phyloP scores from a whole-genome alignment of 2,329 filamentous ascomycete species.

The Aspergillus ustus region DNA sequence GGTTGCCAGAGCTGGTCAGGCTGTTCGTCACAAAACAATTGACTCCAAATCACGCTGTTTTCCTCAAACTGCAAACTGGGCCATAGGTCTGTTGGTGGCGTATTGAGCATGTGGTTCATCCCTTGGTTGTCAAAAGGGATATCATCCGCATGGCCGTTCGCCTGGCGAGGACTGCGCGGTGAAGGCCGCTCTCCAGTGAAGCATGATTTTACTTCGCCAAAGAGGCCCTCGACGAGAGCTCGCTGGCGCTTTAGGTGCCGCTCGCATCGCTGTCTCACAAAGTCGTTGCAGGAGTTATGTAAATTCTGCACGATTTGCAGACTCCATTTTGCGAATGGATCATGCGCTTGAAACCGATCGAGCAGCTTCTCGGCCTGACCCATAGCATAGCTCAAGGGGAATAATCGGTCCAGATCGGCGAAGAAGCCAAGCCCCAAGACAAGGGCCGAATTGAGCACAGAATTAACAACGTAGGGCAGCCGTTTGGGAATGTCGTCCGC shows the following conservation, averaged over 20 bases:
- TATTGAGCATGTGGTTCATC: no score
- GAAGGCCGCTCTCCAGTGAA: no score
- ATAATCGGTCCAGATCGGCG: slow-evolving; percentile 36
- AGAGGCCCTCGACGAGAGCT: background rate
- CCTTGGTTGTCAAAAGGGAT: no score
- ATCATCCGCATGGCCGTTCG: no score
- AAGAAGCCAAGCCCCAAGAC: slow-evolving; percentile 43
- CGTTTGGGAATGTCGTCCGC: slow-evolving; percentile 36
- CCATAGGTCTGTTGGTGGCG: no score
- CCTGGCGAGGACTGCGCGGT: no score
- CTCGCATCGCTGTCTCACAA: background rate
- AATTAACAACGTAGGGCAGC: slow-evolving; percentile 44
- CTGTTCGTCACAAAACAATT: no score
- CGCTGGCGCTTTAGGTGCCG: background rate
- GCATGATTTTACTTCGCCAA: background rate
- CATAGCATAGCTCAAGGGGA: slow-evolving; percentile 6
- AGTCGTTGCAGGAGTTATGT: background rate
- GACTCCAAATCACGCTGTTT: no score
- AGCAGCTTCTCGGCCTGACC: background rate
- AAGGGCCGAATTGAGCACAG: slow-evolving; percentile 39
- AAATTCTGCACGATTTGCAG: background rate
- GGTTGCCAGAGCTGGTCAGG: no score
- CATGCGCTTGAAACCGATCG: background rate
- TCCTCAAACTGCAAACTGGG: no score
- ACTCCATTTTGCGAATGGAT: background rate